Conservation (phyloP, 257 asterid genomes). For the Capsicum chinense region DNA sequence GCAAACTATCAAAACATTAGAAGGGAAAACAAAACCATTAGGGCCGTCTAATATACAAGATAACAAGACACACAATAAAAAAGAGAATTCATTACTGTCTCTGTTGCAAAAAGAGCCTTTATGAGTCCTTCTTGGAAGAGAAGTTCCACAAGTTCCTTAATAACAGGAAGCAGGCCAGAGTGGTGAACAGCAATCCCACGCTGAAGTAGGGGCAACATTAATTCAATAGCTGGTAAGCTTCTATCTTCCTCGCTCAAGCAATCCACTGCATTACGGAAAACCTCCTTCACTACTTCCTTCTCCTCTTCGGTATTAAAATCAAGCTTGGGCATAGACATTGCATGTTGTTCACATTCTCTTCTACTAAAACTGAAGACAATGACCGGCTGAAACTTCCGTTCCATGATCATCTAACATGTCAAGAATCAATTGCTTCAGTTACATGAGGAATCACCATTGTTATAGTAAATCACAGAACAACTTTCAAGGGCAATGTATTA, state of each 20-base stretch:
- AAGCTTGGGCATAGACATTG: conserved; percentile 97
- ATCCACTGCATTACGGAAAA: conserved; percentile 74
- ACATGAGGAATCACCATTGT: conserved; percentile 1
- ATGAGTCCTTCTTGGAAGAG: conserved; percentile 99
- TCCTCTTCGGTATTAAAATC: conserved; percentile 88
- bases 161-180: conserved; percentile 95
- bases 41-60: not conserved
- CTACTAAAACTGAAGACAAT: conserved; percentile 96
- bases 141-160: conserved; percentile 96
- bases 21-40: conserved; percentile 31
- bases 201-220: conserved; percentile 94
- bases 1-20: conserved; percentile 63
- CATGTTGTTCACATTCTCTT: conserved; percentile 99
- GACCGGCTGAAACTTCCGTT: conserved; percentile 94
- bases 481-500: not conserved
- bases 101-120: conserved; percentile 97
- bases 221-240: conserved; percentile 89
- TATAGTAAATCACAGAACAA: conserved; percentile 13
- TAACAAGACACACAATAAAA: not conserved
- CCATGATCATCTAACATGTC: conserved; percentile 88
- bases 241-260: conserved; percentile 96
- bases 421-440: conserved; percentile 36
- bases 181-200: conserved; percentile 99
- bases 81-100: conserved; percentile 64
- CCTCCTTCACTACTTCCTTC: conserved; percentile 84